Base-by-base conservation (phyloP, 352 stramenopile genomes). In the Nothophytophthora sp. region DNA sequence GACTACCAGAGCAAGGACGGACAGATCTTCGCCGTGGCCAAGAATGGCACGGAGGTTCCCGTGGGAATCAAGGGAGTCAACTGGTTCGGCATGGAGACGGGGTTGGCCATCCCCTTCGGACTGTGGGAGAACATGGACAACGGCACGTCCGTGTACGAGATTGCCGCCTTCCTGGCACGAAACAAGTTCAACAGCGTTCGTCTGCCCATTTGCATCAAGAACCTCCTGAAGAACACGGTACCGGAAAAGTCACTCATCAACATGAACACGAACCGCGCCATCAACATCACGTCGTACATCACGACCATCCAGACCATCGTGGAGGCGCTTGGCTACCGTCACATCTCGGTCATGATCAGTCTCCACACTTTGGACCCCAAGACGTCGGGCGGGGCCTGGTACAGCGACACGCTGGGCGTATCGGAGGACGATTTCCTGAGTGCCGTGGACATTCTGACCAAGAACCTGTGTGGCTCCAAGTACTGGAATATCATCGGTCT, bases 21-120 rank as follows among this genome's bases (percentile, higher is more conserved):
- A 6, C 46, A 72, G 23, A 77, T 86, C 45, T 59, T 60, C 5
- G 70, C 70, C 0, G 66, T 81, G 2, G 46, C 67, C 1, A 56
- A 69, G 29, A 83, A 86, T 35, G 76, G 76, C 34, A 85, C 70
- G 0, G 75, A 86, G 37, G 56, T 79, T 4, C 50, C 61, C 0
- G 59, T 88, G 12, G 59, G 54, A 22, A 73, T 88, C 45, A 88
- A 88, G 25, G 77, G 77, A 5, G 63, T 83, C 49, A 88, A 88
- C 48, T 88, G 77, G 76, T 88, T 86, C 55, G 77, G 77, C 25
- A 88, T 88, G 77, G 77, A 88, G 55, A 88, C 77, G 35, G 47
- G 76, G 50, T 19, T 50, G 3, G 53, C 39, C 0, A 83, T 67
- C 15, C 81, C 81, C 0, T 83, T 92, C 25, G 81, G 81, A 4